Conservation (phyloP, 352 stramenopile genomes). For the Aphanomyces euteiches region DNA sequence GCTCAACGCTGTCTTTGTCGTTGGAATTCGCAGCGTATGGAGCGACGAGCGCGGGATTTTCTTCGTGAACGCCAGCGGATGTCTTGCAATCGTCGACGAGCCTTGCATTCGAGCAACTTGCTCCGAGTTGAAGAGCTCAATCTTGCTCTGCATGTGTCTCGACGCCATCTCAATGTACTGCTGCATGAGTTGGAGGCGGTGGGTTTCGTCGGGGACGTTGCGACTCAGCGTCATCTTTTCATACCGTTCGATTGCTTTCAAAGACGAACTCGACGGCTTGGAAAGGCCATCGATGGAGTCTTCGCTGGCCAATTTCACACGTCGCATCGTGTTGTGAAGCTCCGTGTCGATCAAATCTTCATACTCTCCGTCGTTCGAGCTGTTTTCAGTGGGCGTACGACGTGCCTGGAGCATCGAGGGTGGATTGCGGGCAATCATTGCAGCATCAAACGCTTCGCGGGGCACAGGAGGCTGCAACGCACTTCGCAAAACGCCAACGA, state of each 20-base stretch:
- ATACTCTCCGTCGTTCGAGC: slow-evolving; percentile 36
- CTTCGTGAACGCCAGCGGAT: slow-evolving; percentile 7
- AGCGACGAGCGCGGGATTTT: slow-evolving; percentile 21
- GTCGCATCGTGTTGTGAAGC: slow-evolving; percentile 1
- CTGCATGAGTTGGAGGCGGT: slow-evolving; percentile 80
- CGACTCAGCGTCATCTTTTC: slow-evolving; percentile 10
- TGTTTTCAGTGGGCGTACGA: slow-evolving; percentile 16
- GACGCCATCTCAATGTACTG: slow-evolving; percentile 84
- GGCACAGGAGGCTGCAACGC: slow-evolving; percentile 68
- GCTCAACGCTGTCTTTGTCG: slow-evolving; percentile 18
- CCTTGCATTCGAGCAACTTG: slow-evolving; percentile 65
- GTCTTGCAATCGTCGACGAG: slow-evolving; percentile 33
- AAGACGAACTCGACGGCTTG: not conserved
- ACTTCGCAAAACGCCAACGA: slow-evolving; percentile 54
- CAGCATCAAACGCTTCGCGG: slow-evolving; percentile 79
- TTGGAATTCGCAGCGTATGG: slow-evolving; percentile 20
- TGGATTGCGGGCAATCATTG: slow-evolving; percentile 36
- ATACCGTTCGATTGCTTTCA: slow-evolving; percentile 10
- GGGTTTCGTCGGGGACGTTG: slow-evolving; percentile 49
- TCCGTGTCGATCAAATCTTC: slow-evolving; percentile 49
- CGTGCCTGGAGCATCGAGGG: slow-evolving; percentile 5
- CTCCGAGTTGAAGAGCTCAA: slow-evolving; percentile 78
- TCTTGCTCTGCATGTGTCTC: slow-evolving; percentile 87
- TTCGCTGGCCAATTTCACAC: slow-evolving; percentile 21
- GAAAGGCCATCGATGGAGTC: slow-evolving; percentile 21